Conservation (phyloP, 2,329 filamentous ascomycete species). For the Tothia fuscella region DNA sequence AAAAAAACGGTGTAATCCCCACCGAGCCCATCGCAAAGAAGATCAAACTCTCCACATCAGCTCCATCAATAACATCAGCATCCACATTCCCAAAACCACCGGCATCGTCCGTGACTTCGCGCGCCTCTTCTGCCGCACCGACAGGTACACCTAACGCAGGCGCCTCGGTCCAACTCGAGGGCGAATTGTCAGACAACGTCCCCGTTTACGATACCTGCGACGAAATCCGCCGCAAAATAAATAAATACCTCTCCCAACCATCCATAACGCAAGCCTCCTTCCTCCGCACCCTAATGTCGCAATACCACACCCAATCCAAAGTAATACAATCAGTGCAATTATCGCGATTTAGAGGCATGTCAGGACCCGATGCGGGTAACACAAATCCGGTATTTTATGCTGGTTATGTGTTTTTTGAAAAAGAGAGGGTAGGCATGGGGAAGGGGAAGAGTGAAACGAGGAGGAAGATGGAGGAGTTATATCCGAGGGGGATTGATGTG, state of each 20-base stretch:
- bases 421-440: constrained; percentile 37
- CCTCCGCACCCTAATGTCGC: constrained; percentile 35
- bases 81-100: background rate
- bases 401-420: constrained; percentile 49
- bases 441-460: constrained; percentile 14
- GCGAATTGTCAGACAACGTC: constrained; percentile 31
- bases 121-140: background rate
- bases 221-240: constrained; percentile 39
- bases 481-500: constrained; percentile 3
- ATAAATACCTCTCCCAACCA: constrained; percentile 34
- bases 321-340: constrained; percentile 35
- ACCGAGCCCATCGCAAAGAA: background rate
- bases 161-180: constrained; percentile 25
- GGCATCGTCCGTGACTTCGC: background rate
- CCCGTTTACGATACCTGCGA: constrained; percentile 40
- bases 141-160: background rate
- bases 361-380: constrained; percentile 37
- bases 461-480: constrained; percentile 6
- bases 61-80: background rate
- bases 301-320: constrained; percentile 23
- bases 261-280: constrained; percentile 42
- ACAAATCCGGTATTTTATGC: constrained; percentile 40
- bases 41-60: background rate
- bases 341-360: constrained; percentile 38
- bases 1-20: constrained; percentile 32